Evolutionary conservation across 2,329 filamentous ascomycete species (phyloP).

Genomic region (Trichoderma atroviride): DNA sequence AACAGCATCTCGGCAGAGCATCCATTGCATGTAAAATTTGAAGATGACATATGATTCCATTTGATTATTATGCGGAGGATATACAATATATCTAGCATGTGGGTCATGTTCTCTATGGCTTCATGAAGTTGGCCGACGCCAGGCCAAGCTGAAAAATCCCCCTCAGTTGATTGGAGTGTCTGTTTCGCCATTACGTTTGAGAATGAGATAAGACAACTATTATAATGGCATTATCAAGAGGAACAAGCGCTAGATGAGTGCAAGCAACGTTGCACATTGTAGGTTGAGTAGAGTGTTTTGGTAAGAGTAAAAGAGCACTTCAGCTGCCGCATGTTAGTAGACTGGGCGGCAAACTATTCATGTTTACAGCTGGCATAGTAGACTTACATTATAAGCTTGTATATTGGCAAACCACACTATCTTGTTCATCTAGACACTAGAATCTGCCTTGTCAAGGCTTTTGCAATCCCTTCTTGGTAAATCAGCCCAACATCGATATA

Average conservation of each 20-base stretch:
- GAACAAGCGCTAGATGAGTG: background rate
- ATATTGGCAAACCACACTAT: background rate
- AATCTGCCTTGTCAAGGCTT: background rate
- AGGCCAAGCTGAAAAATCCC: background rate
- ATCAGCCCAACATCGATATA: background rate
- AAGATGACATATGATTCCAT: background rate
- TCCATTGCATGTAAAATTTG: background rate
- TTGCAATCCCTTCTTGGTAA: background rate
- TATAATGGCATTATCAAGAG: background rate
- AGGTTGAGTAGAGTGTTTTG: background rate
- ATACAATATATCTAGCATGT: background rate
- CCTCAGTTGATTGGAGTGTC: background rate
- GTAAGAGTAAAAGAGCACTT: background rate
- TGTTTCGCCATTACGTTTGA: background rate
- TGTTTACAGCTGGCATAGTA: background rate
- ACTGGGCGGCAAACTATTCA: background rate
- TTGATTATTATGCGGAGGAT: background rate
- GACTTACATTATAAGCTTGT: background rate
- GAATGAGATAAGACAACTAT: background rate
- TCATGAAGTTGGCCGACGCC: background rate
- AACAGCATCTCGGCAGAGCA: background rate
- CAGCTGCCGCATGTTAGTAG: background rate
- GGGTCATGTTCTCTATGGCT: background rate
- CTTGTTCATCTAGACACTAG: background rate
- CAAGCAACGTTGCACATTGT: background rate